Evolutionary conservation across 2,329 filamentous ascomycete genomes (phyloP), one percentile per base, ranked within the genome.

Genomic region (Fusarium duplospermum): DNA sequence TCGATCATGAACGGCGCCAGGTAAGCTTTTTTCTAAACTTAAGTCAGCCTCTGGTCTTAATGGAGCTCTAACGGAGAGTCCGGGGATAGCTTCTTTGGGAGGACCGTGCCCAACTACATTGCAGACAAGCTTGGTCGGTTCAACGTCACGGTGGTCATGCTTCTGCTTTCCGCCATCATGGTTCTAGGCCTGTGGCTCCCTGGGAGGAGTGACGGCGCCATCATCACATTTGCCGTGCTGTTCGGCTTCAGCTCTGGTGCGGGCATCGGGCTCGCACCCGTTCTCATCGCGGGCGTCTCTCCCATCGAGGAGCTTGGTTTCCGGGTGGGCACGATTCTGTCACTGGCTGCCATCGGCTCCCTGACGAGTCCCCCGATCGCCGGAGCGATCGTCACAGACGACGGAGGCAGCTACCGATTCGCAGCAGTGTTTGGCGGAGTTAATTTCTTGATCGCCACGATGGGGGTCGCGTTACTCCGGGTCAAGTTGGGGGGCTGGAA

Each of bases 1-100:
- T 67, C 69, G 9, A 69, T 72, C n/a, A 47, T 73, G 58, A 72
- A 76, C 36, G 71, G 72, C 42, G 66, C 67, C 52, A 76, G 71
- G 70, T 72, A 66, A 64, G 59, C 18, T 59, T 47, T 42, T 27
- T 33, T 10, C 36, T 57, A n/a, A 59, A 58, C 50, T 47, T 35
- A 33, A 24, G 62, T 20, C 18, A 16, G 10, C n/a, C 22, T 27
- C 27, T 40, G 27, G 4, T 22, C 27, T 35, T 18, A 29, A 45
- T 57, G 59, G 27, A 58, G 29, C 59, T 66, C 50, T 62, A 42
- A 57, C 45, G 36, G 47, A 60, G 65, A 64, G 66, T 27, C 16
- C 24, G 13, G 54, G 29, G 42, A 38, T 61, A 71, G 70, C 66
- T 74, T 73, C 66, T 73, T 75, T 61, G 72, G 72, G 36, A 62